A percentile compares a stretch with the other conserved stretches of the same genome.
Evolutionary conservation across 2,329 filamentous ascomycete genomes (phyloP).

Genomic region (Botrytis medusae): DNA sequence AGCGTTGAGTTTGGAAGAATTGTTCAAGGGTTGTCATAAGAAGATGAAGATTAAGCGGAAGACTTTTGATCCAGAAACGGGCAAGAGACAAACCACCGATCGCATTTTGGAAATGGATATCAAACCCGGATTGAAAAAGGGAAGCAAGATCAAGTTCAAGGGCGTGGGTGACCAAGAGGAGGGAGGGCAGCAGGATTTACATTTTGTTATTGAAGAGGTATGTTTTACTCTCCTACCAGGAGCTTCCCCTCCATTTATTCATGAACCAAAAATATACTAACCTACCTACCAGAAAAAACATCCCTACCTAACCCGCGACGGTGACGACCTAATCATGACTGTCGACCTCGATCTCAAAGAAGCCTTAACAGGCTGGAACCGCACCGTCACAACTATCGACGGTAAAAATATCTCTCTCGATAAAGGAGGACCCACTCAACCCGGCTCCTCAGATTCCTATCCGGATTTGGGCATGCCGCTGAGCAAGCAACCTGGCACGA

Average conservation of each 20-base stretch:
- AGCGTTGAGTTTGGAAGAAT: slow-evolving; percentile 79
- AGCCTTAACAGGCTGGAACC: slow-evolving; percentile 88
- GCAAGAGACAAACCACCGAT: slow-evolving; percentile 83
- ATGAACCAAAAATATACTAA: slow-evolving; percentile 2
- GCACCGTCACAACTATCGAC: slow-evolving; percentile 91
- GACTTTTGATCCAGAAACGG: slow-evolving; percentile 76
- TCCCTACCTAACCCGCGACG: slow-evolving; percentile 78
- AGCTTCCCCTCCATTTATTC: not conserved
- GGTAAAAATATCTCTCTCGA: slow-evolving; percentile 79
- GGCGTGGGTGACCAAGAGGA: slow-evolving; percentile 98
- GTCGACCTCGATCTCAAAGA: slow-evolving; percentile 88
- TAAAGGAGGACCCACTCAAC: slow-evolving; percentile 80
- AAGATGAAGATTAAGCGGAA: slow-evolving; percentile 99
- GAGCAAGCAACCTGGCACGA: slow-evolving; percentile 79
- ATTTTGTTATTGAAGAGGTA: slow-evolving; percentile 94
- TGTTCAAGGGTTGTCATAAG: slow-evolving; percentile 85
- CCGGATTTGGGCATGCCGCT: slow-evolving; percentile 92
- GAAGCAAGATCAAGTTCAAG: slow-evolving; percentile 97
- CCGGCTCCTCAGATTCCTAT: slow-evolving; percentile 77
- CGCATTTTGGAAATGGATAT: slow-evolving; percentile 92
- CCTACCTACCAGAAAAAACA: slow-evolving; percentile 70
- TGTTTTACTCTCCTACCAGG: slow-evolving; percentile 39
- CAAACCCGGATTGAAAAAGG: slow-evolving; percentile 92
- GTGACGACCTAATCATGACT: slow-evolving; percentile 78
- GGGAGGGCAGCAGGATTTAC: slow-evolving; percentile 90